phyloP scores from a whole-genome alignment of 108 stramenopile genomes.

The Cyclostephanos tholiformis region DNA sequence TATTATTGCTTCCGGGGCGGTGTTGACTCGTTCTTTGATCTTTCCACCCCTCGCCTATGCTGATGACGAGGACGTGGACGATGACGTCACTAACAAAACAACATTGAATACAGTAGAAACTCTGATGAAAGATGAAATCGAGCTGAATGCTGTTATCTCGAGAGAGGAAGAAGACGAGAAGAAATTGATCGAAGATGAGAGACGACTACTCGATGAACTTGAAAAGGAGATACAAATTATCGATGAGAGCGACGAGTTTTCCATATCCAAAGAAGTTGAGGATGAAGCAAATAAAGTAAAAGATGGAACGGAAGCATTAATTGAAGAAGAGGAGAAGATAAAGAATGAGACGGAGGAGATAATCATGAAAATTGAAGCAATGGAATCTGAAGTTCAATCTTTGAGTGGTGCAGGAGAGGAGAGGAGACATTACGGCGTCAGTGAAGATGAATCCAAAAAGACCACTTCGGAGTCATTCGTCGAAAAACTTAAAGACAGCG shows the following conservation, averaged over 20 bases:
- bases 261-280: slow-evolving; percentile 18
- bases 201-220: slow-evolving; percentile 36
- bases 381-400: slow-evolving; percentile 38
- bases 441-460: not conserved
- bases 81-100: not conserved
- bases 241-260: slow-evolving; percentile 19
- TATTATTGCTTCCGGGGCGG: not conserved
- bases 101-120: slow-evolving; percentile 21
- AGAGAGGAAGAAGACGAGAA: slow-evolving; percentile 39
- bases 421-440: not conserved
- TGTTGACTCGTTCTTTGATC: not conserved
- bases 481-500: slow-evolving; percentile 45
- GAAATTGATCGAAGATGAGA: slow-evolving; percentile 36
- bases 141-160: slow-evolving; percentile 19
- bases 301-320: slow-evolving; percentile 24
- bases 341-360: slow-evolving; percentile 45
- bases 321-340: slow-evolving; percentile 43
- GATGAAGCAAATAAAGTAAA: slow-evolving; percentile 22
- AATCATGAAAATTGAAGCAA: slow-evolving; percentile 45
- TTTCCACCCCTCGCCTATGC: not conserved
- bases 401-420: slow-evolving; percentile 7
- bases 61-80: not conserved
- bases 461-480: slow-evolving; percentile 44
- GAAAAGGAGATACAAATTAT: slow-evolving; percentile 32
- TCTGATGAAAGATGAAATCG: slow-evolving; percentile 34